Conservation (phyloP, 345 rosid species). For the Brassica napus region Da-Ae NC_063448.1:47178001-47178500, state of each 20-base stretch:
- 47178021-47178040: no score
- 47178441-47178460: background rate
- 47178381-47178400: background rate
- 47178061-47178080: no score
- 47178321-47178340: no score
- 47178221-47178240: background rate
- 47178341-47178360: no score
- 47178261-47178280: no score
- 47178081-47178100: no score
- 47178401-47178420: background rate
- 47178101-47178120: background rate
- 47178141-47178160: background rate
- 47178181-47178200: background rate
- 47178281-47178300: no score
- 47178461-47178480: background rate
- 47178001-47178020: background rate
- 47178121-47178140: background rate
- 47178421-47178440: background rate
- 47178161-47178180: background rate
- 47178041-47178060: no score
- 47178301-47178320: no score
- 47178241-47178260: background rate
- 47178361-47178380: no score
- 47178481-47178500: background rate
- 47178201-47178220: background rate